These are phyloP conservation scores for Termitomyces sp. DNA, from an alignment of 768 basidiomycete species.

Conservation along the genomic window DNA sequence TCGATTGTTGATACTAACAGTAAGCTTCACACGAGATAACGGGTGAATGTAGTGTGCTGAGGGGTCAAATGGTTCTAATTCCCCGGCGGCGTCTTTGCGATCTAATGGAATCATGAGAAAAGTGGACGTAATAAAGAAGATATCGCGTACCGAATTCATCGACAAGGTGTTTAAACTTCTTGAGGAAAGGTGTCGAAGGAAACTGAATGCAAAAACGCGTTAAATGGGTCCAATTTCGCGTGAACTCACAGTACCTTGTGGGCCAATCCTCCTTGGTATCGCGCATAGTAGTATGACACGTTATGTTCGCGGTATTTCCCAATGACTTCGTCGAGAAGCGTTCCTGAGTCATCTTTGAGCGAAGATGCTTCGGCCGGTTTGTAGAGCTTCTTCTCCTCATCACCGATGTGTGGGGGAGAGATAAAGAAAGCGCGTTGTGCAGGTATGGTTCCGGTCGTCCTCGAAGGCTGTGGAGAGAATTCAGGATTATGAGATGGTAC, in stretches of 20 bases:
- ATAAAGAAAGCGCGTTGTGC: slow-evolving; percentile 31
- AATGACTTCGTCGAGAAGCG: slow-evolving; percentile 47
- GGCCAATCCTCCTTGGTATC: slow-evolving; percentile 54
- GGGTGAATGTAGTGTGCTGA: slow-evolving; percentile 57
- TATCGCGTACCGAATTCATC: slow-evolving; percentile 52
- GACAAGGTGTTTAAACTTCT: slow-evolving; percentile 44
- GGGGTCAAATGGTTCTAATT: slow-evolving; percentile 58
- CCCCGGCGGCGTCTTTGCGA: slow-evolving; percentile 40
- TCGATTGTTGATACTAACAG: slow-evolving; percentile 30
- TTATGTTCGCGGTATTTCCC: slow-evolving; percentile 48
- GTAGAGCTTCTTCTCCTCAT: slow-evolving; percentile 41
- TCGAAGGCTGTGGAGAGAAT: neutral
- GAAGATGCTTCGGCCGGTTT: slow-evolving; percentile 32
- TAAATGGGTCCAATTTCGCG: slow-evolving; percentile 13
- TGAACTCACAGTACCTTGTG: slow-evolving; percentile 46
- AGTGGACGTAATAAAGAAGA: slow-evolving; percentile 9
- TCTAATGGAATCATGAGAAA: slow-evolving; percentile 33
- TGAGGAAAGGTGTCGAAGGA: slow-evolving; percentile 35
- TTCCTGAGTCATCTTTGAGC: slow-evolving; percentile 30
- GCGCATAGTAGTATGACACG: slow-evolving; percentile 59
- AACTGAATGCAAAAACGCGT: slow-evolving; percentile 41
- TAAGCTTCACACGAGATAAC: slow-evolving; percentile 48
- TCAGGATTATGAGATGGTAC: neutral
- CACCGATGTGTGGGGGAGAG: slow-evolving; percentile 34
- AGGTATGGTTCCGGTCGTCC: neutral